Evolutionary conservation across 441 rosid species (phyloP).

Genomic region (Syzygium syzygioides): DNA sequence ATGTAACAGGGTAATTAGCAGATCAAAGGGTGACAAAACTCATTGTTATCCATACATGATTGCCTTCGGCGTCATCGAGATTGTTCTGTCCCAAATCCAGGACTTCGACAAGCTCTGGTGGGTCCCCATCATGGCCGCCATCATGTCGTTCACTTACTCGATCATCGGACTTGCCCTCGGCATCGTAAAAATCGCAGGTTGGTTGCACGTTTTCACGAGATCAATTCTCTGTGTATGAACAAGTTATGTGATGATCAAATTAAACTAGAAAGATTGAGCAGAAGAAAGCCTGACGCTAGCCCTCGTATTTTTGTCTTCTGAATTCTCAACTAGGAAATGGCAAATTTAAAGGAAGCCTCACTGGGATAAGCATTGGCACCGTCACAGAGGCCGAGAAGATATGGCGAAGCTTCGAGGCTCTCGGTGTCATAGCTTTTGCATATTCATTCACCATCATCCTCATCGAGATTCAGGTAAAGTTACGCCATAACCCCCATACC

Average conservation of each 20-base stretch:
- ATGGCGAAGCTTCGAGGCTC: background rate
- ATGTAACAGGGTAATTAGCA: background rate
- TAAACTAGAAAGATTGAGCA: no score
- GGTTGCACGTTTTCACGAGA: no score
- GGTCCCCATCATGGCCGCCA: no score
- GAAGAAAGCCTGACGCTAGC: no score
- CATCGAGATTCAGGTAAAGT: background rate
- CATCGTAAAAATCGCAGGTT: no score
- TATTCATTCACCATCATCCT: background rate
- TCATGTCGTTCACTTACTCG: no score
- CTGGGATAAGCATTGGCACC: background rate
- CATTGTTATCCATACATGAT: background rate
- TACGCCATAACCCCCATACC: accelerated
- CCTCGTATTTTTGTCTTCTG: no score
- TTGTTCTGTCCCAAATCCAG: background rate
- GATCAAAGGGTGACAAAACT: background rate
- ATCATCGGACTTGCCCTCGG: no score
- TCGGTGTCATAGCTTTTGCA: background rate
- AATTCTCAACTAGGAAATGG: background rate
- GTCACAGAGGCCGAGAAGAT: background rate
- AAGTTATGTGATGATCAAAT: no score
- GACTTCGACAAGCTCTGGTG: accelerated
- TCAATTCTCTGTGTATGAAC: no score
- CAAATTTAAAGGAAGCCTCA: background rate
- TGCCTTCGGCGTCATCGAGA: background rate